phyloP scores from a whole-genome alignment of 2,329 filamentous ascomycete genomes.

The Akanthomyces lecanii region DNA sequence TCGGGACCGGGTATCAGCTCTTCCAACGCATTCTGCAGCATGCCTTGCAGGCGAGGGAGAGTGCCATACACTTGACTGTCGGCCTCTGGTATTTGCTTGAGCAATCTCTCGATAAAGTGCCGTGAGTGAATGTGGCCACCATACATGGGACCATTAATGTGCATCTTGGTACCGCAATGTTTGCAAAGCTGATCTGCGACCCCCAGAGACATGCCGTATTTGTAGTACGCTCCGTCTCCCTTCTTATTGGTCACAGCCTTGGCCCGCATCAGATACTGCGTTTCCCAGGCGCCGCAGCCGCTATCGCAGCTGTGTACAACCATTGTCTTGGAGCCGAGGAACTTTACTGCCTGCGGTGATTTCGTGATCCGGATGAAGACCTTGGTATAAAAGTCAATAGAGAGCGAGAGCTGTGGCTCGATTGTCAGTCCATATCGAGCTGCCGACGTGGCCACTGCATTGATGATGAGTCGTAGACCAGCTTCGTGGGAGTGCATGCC shows the following conservation, averaged over 20 bases:
- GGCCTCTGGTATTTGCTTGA: constrained; percentile 65
- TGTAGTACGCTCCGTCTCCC: constrained; percentile 66
- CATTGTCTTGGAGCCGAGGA: constrained; percentile 88
- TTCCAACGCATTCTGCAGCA: constrained; percentile 84
- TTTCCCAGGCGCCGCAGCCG: constrained; percentile 89
- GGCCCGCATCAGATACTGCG: constrained; percentile 71
- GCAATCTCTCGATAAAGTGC: constrained; percentile 73
- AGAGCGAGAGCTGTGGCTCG: constrained; percentile 86
- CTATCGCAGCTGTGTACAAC: constrained; percentile 83
- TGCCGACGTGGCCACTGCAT: constrained; percentile 74
- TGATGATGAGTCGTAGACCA: constrained; percentile 79
- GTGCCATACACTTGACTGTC: constrained; percentile 74
- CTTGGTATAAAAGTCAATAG: constrained; percentile 91
- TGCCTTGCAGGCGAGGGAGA: constrained; percentile 76
- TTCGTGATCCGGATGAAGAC: constrained; percentile 80
- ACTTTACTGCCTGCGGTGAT: constrained; percentile 83
- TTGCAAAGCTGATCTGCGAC: constrained; percentile 66
- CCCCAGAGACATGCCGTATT: constrained; percentile 69
- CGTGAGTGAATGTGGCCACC: constrained; percentile 82
- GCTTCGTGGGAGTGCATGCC: constrained; percentile 84
- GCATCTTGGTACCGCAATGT: constrained; percentile 83
- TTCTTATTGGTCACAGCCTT: constrained; percentile 65
- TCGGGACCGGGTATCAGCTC: constrained; percentile 49
- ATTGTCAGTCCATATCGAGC: constrained; percentile 83
- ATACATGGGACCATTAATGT: constrained; percentile 92